A percentile compares a stretch with the other conserved stretches of the same genome.
phyloP scores from a whole-genome alignment of 108 stramenopile genomes.

The Cylindrotheca fusiformis region DNA sequence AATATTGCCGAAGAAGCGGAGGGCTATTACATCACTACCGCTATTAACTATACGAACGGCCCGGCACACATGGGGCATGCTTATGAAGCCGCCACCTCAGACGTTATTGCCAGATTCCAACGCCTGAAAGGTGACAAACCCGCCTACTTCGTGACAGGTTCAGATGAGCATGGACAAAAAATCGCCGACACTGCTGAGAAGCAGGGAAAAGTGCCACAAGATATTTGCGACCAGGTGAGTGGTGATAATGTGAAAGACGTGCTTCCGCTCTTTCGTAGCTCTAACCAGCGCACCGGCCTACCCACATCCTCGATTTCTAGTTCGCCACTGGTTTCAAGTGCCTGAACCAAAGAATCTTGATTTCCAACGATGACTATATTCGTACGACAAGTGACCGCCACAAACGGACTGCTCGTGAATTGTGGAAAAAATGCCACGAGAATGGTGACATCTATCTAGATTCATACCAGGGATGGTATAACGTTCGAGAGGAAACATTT shows the following conservation, averaged over 20 bases:
- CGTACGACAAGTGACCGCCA: conserved; percentile 93
- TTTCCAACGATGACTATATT: conserved; percentile 95
- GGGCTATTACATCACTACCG: conserved; percentile 95
- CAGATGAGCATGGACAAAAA: conserved; percentile 99
- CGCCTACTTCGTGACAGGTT: conserved; percentile 92
- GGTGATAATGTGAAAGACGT: not conserved
- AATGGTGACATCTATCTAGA: conserved; percentile 93
- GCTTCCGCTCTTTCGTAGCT: not conserved
- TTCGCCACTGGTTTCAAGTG: conserved; percentile 88
- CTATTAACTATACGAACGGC: conserved; percentile 99
- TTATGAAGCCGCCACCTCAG: conserved; percentile 92
- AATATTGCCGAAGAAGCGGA: conserved; percentile 26
- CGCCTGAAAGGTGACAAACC: conserved; percentile 60
- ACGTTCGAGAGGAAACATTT: conserved; percentile 96
- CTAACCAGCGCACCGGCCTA: not conserved
- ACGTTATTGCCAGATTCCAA: conserved; percentile 89
- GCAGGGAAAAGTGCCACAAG: conserved; percentile 79
- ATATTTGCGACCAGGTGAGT: conserved; percentile 88
- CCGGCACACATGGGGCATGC: conserved; percentile 99
- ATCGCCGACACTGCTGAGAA: conserved; percentile 92
- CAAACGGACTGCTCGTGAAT: conserved; percentile 76
- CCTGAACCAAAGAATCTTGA: conserved; percentile 88
- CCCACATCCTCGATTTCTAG: conserved; percentile 18
- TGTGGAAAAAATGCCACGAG: conserved; percentile 88
- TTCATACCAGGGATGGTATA: conserved; percentile 95